Percentiles rank a stretch among this genome's conserved stretches.
These are phyloP conservation scores for Xylariales sp. DNA, from an alignment of 2,329 filamentous ascomycete species.

Conservation along the genomic window DNA sequence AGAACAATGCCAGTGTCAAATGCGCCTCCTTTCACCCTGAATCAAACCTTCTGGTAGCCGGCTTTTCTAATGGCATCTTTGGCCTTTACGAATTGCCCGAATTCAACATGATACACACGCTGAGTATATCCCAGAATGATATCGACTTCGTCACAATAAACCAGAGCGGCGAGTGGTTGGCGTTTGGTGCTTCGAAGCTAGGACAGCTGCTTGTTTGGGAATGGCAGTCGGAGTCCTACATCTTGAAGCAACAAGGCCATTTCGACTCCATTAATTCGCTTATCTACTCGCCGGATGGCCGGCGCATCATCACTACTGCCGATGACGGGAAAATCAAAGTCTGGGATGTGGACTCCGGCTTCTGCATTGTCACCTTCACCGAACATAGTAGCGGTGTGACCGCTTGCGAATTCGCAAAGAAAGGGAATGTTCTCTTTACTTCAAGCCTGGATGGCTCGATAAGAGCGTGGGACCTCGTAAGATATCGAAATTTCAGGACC, in stretches of 20 bases:
- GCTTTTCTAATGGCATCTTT: conserved; percentile 93
- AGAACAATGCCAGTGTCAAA: conserved; percentile 78
- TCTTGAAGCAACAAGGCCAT: conserved; percentile 96
- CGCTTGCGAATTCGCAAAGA: conserved; percentile 89
- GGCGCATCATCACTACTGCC: conserved; percentile 85
- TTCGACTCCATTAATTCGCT: conserved; percentile 94
- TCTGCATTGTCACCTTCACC: conserved; percentile 96
- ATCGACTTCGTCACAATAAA: conserved; percentile 96
- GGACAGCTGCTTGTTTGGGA: conserved; percentile 98
- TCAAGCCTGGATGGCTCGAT: conserved; percentile 92
- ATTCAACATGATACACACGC: conserved; percentile 89
- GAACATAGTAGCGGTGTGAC: conserved; percentile 95
- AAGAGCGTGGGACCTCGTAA: conserved; percentile 90
- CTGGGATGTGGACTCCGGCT: conserved; percentile 94
- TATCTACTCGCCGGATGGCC: conserved; percentile 88
- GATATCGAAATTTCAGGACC: conserved; percentile 95
- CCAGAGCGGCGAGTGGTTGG: conserved; percentile 91
- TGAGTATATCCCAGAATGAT: conserved; percentile 92
- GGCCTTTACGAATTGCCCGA: conserved; percentile 93
- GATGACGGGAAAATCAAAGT: conserved; percentile 99
- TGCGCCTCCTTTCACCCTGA: conserved; percentile 86
- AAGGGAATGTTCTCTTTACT: conserved; percentile 93
- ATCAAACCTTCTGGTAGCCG: conserved; percentile 89
- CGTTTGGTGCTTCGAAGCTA: conserved; percentile 90
- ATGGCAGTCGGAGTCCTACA: conserved; percentile 99